Percentiles rank a stretch among this genome's conserved stretches.
These are phyloP conservation scores for Tubosaeta sp. DNA, from an alignment of 768 basidiomycete species.

Conservation along the genomic window DNA sequence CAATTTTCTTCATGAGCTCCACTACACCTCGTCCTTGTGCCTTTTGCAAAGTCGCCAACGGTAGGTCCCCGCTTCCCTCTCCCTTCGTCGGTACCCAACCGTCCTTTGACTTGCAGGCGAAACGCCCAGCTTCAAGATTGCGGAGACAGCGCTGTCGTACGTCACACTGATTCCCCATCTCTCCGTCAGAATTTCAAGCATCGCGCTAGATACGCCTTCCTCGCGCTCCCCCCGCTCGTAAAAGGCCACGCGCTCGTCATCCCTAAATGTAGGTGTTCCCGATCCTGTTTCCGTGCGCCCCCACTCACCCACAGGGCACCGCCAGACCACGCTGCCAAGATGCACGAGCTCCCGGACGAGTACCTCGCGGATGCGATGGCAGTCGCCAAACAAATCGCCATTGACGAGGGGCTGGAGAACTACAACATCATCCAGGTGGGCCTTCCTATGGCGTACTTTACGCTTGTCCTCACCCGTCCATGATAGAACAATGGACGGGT, in stretches of 20 bases:
- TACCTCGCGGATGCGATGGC: conserved; percentile 73
- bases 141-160: conserved; percentile 70
- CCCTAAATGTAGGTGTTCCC: conserved; percentile 66
- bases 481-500: conserved; percentile 61
- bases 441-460: background rate
- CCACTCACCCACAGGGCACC: background rate
- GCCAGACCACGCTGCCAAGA: conserved; percentile 78
- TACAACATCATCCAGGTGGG: conserved; percentile 79
- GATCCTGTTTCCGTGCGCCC: background rate
- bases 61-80: conserved; percentile 32
- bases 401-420: conserved; percentile 62
- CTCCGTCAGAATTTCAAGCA: too few species aligned
- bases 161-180: conserved; percentile 22
- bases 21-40: conserved; percentile 61
- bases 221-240: conserved; percentile 85
- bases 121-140: conserved; percentile 79
- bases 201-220: conserved; percentile 65
- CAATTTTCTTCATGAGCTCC: background rate
- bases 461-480: too few species aligned
- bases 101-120: conserved; percentile 50
- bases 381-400: conserved; percentile 79
- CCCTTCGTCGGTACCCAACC: too few species aligned
- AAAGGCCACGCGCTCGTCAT: conserved; percentile 87
- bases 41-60: conserved; percentile 93
- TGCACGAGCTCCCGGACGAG: conserved; percentile 85